Percentiles rank a stretch among this genome's conserved stretches.
Evolutionary conservation across 2,329 filamentous ascomycete species (phyloP).

Genomic region (Aspergillus bombycis): DNA sequence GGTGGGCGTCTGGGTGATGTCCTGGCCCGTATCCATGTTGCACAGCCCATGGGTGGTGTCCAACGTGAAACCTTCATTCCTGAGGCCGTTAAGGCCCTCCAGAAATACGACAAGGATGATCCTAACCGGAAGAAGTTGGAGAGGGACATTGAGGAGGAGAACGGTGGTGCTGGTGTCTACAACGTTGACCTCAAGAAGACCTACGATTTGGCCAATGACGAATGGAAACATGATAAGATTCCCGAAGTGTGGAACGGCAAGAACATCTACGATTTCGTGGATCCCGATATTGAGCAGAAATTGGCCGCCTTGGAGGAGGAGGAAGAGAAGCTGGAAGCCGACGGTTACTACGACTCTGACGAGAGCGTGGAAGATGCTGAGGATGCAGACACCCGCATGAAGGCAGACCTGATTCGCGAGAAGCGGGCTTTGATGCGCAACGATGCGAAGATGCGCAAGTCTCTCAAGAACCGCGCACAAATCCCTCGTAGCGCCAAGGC

Average conservation of each 20-base stretch:
- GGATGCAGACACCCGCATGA: constrained; percentile 82
- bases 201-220: constrained; percentile 82
- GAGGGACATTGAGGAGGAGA: constrained; percentile 85
- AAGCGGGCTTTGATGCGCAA: constrained; percentile 92
- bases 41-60: constrained; percentile 83
- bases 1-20: constrained; percentile 86
- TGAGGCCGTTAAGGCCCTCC: constrained; percentile 75
- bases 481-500: constrained; percentile 82
- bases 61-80: constrained; percentile 84
- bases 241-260: constrained; percentile 93
- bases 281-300: constrained; percentile 94
- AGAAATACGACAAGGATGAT: constrained; percentile 89
- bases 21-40: constrained; percentile 92
- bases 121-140: constrained; percentile 80
- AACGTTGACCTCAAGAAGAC: constrained; percentile 89
- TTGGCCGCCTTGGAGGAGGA: constrained; percentile 90
- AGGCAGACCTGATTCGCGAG: constrained; percentile 93
- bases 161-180: constrained; percentile 94
- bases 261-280: constrained; percentile 97
- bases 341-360: constrained; percentile 92
- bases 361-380: constrained; percentile 83
- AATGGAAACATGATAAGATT: constrained; percentile 96
- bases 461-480: constrained; percentile 92
- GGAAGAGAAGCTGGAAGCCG: constrained; percentile 86
- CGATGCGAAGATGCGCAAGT: constrained; percentile 92